A percentile compares a stretch with the other conserved stretches of the same genome.
Conservation (phyloP, 2,329 filamentous ascomycete species). For the Fusarium palustre region DNA sequence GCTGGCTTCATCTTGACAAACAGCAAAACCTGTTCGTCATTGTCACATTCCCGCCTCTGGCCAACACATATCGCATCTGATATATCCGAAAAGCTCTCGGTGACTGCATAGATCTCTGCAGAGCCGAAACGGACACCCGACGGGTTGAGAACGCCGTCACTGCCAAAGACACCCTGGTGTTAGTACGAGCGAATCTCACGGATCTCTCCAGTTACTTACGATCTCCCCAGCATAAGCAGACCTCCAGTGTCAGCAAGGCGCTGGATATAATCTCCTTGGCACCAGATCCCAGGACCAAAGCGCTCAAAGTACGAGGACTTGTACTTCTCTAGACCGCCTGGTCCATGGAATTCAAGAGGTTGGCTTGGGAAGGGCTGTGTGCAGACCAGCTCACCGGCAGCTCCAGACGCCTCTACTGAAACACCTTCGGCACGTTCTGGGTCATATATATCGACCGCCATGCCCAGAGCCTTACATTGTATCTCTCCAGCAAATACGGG, state of each 20-base stretch:
- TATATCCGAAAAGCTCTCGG: not conserved
- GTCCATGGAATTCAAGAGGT: not conserved
- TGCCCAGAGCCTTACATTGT: slow-evolving; percentile 24
- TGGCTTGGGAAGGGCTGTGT: not conserved
- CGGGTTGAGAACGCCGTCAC: slow-evolving; percentile 1
- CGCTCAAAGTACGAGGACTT: not conserved
- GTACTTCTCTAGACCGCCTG: not conserved
- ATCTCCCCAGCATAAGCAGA: not conserved
- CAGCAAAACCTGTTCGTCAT: not conserved
- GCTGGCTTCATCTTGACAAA: not conserved
- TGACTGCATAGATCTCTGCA: not conserved
- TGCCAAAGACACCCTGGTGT: too few species aligned
- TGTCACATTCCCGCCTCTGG: not conserved
- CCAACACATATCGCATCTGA: not conserved
- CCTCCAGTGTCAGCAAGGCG: not conserved
- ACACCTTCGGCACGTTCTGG: not conserved
- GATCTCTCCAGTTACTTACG: not conserved
- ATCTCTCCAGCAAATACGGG: slow-evolving; percentile 25
- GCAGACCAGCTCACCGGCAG: not conserved
- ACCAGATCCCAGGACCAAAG: not conserved
- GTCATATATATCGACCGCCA: slow-evolving; percentile 27
- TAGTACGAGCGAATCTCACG: too few species aligned
- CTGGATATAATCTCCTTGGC: slow-evolving; percentile 1
- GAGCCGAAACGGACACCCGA: not conserved
- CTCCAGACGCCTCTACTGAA: not conserved